A percentile compares a stretch with the other conserved stretches of the same genome.
phyloP scores from a whole-genome alignment of 2,329 filamentous ascomycete species.

The Ascosphaera acerosa region DNA sequence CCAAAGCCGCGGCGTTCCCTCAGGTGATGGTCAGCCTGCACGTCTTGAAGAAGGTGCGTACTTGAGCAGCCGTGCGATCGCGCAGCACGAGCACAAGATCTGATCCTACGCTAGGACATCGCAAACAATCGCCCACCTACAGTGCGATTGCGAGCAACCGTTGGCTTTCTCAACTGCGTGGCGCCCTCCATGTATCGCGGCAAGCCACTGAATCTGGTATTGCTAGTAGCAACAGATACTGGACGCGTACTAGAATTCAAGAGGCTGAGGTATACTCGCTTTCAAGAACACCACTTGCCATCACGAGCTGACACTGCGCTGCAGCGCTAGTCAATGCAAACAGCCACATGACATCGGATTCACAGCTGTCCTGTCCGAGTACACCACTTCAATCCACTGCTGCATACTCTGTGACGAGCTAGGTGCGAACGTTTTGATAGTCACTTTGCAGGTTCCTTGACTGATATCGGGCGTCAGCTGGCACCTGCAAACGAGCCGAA shows the following conservation, averaged over 20 bases:
- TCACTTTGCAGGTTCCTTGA: background rate
- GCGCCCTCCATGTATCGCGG: conserved; percentile 36
- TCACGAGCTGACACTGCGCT: conserved; percentile 7
- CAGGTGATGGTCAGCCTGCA: conserved; percentile 31
- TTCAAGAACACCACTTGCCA: conserved; percentile 5
- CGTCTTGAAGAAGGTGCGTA: conserved; percentile 21
- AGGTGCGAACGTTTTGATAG: conserved; percentile 18
- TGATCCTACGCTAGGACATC: conserved; percentile 12
- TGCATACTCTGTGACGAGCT: conserved; percentile 69
- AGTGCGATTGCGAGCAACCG: conserved; percentile 37
- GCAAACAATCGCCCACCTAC: conserved; percentile 19
- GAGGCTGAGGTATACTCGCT: conserved; percentile 30
- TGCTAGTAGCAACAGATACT: conserved; percentile 46
- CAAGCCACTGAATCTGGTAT: conserved; percentile 42
- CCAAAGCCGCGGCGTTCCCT: conserved; percentile 44
- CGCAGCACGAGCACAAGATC: no score
- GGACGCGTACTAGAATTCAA: conserved; percentile 44
- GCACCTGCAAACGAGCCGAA: conserved; percentile 28
- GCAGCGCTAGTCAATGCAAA: conserved; percentile 39
- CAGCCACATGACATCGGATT: conserved; percentile 35
- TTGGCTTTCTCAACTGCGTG: conserved; percentile 54
- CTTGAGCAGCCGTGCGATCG: no score
- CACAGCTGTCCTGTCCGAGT: conserved; percentile 27
- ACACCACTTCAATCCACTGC: conserved; percentile 35
- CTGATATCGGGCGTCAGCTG: conserved; percentile 19